These are phyloP conservation scores for Salix dunnii DNA, from an alignment of 345 rosid species.

Conservation along the genomic window DNA sequence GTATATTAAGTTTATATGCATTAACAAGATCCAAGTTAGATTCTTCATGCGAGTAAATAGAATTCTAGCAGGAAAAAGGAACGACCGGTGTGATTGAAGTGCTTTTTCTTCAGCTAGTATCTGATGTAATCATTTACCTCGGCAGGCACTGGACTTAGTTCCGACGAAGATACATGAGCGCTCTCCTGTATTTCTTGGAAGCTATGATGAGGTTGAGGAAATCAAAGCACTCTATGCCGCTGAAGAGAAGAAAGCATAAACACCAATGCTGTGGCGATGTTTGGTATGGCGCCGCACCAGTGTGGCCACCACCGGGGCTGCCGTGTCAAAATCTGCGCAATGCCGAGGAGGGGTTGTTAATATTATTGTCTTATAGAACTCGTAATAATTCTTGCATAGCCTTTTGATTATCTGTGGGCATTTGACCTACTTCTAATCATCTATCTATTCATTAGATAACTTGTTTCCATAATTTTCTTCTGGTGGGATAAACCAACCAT, in stretches of 20 bases:
- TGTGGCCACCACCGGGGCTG: too few relatives aligned
- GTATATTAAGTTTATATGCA: neutral
- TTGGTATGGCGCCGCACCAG: neutral
- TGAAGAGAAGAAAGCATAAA: conserved; percentile 40
- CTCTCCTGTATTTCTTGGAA: conserved; percentile 90
- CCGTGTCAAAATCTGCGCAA: neutral
- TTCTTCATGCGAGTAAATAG: neutral
- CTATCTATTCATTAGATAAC: neutral
- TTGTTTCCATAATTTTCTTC: neutral
- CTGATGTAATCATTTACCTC: neutral
- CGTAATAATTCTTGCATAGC: neutral
- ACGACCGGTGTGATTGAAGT: neutral
- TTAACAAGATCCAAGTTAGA: neutral
- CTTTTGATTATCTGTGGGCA: conserved; percentile 6
- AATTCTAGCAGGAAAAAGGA: neutral
- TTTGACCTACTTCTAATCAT: conserved; percentile 1
- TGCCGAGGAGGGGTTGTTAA: neutral
- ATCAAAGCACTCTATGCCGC: conserved; percentile 78
- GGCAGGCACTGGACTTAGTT: conserved; percentile 81
- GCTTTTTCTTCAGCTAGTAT: neutral
- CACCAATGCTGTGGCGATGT: neutral
- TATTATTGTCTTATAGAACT: neutral
- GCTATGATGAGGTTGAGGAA: conserved; percentile 90
- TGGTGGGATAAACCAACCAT: neutral
- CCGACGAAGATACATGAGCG: conserved; percentile 80